Evolutionary conservation across 352 stramenopile species (phyloP), one percentile per base, ranked within the genome.

Genomic region (Globisporangium radiosum): DNA sequence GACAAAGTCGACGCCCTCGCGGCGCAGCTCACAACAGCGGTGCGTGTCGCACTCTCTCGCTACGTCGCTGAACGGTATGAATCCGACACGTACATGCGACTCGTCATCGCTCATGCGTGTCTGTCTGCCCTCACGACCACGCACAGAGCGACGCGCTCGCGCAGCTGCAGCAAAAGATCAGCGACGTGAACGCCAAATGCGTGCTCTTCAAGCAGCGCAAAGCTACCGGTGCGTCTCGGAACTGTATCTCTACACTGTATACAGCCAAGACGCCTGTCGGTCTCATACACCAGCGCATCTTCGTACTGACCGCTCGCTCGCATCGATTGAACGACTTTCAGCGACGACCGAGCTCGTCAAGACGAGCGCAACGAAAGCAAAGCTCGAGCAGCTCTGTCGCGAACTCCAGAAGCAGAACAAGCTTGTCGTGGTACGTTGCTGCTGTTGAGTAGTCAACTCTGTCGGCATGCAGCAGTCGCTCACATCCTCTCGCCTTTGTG

Each of bases 331-430:
- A 33, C 25, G 25, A 33, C 25, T 3, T 33, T 44, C 45, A 92
- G 78, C 82, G 42, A 78, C 60, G 54, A 73, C 73, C 11, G 81
- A 92, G 63, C 60, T 92, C 42, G 62, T 64, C 37, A 92, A 92
- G 66, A 75, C 79, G 5, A 81, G 65, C 25, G 55, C 70, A 7
- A 81, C 83, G 7, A 95, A 92, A 57, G 39, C 47, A 47, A 95
- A 95, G 60, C 63, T 95, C 44, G 85, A 95, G 54, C 76, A 90
- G 45, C 78, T 95, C 8, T 95, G 85, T 66, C 81, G 85, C 8
- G 85, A 93, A 56, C 52, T 95, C 38, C 83, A 93, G 65, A 92
- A 92, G 64, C 85, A 95, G 53, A 95, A 95, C 66, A 95, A 95
- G 60, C 65, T 87, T 15, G 92, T 92, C 59, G 73, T 91, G 59